Base-by-base conservation (phyloP, 164 flowering plant genomes). In the Vitis labrusca region DNA sequence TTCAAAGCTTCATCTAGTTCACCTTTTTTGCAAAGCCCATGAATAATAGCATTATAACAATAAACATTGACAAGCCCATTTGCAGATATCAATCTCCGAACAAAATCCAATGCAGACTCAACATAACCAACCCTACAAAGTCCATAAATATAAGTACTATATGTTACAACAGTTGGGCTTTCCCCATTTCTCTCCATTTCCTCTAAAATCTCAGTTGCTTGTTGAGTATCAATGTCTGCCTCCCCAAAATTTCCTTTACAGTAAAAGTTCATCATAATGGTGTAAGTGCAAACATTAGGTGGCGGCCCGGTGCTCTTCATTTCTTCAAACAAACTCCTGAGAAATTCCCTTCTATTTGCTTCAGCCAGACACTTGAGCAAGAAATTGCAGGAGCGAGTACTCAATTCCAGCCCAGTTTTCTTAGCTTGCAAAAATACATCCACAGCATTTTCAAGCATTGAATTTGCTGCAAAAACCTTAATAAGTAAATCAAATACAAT, bases 1-100 rank as follows among this genome's bases (percentile, higher is more conserved):
- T 61, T 72, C 77, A 66, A 16, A 63, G 96, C 96, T 68, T 74
- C 77, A 27, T 70, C 3, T 9, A 67, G 8, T 62, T 79, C 73
- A 58, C 85, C 88, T 73, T 72, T 81, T n/a, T 61, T 77, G 63
- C 86, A 84, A 61, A 83, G 76, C 27, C 86, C 84, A 72, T 79
- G 62, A 50, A 89, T 79, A 65, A 91, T 71, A 69, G 85, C 84
- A 91, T 84, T 91, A 56, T 81, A 91, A 75, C 84, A 79, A 63
- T 80, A 79, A 67, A 48, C 59, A 76, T 81, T 85, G 17, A 86
- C 17, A 63, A 80, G 79, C 49, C 73, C 68, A 48, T 67, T 68
- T 64, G 48, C 65, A 5, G 23, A 9, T 65, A 63, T 79, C 80
- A 83, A 70, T 6, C 64, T 54, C 37, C 51, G 63, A 50, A 91